Evolutionary conservation across 306 rosid species (phyloP), one percentile per base, ranked within the genome.

Genomic region (Pyrus betulifolia): DNA sequence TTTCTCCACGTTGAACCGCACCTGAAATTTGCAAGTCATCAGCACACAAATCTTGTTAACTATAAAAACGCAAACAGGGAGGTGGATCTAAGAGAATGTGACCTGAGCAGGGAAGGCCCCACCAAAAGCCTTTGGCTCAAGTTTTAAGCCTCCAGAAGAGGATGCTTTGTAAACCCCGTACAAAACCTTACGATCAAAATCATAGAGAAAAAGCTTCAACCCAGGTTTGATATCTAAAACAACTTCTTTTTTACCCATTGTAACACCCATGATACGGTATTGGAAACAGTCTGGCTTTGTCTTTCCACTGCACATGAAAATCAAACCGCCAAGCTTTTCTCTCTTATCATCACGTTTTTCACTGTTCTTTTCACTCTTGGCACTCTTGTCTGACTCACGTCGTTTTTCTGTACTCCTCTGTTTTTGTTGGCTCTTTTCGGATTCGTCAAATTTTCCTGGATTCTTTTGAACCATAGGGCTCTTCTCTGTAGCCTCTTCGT

Each of bases 71-170:
- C 46, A 46, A 71, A 83, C 23, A 75, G 60, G 42, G 52, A 44
- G 13, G 13, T 44, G 71, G 49, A 63, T 40, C 67, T 76, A 44
- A 61, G 69, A 69, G 57, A 74, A 77, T 73, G 71, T 70, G 67
- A 95, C 97, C 98, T 95, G 97, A 85, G 88, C 89, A 82, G 98
- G 98, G 84, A 95, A 95, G 54, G 90, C 85, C 54, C 98, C 97
- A 74, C 86, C 82, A 19, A 95, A 95, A 72, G 97, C 98, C 62
- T 82, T 83, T 12, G 97, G 98, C 85, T 95, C 97, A 62, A 95
- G 92, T 82, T 81, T 90, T 88, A 92, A 76, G 66, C 90, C 88
- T 79, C 98, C 97, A 23, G 91, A 74, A 74, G 97, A 91, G 64
- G 96, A 83, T 63, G 98, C 98, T 72, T 81, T 84, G 79, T 84